These are phyloP conservation scores for Populus hybrid DNA, from an alignment of 441 rosid species.

Conservation along the genomic window DNA sequence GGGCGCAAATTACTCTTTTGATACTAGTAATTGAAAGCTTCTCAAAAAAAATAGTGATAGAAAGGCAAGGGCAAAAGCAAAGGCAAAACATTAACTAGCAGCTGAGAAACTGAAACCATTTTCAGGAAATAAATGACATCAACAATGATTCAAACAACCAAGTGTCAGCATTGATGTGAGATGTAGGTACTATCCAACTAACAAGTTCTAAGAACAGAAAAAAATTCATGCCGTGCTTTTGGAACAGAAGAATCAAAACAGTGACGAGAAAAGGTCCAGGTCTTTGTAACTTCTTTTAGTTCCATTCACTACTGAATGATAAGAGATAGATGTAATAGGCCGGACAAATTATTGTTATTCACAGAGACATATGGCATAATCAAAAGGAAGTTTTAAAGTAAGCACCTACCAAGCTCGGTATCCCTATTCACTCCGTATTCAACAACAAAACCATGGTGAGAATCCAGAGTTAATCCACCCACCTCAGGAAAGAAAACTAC, in stretches of 20 bases:
- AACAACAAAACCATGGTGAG: constrained; percentile 95
- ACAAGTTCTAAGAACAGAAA: constrained; percentile 11
- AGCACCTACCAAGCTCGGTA: constrained; percentile 68
- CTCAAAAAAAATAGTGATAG: constrained; percentile 30
- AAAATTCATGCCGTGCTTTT: background rate
- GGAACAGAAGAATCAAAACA: background rate
- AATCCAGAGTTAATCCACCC: constrained; percentile 81
- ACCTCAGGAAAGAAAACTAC: constrained; percentile 80
- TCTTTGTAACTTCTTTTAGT: background rate
- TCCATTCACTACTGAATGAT: constrained; percentile 24
- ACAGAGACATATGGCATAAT: background rate
- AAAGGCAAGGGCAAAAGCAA: constrained; percentile 9
- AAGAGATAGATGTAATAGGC: background rate
- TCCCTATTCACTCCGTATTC: constrained; percentile 80
- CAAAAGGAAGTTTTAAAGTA: constrained; percentile 10
- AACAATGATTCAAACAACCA: constrained; percentile 5
- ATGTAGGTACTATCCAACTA: background rate
- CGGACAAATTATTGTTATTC: constrained; percentile 9
- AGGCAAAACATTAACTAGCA: background rate
- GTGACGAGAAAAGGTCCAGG: background rate
- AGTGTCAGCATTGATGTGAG: constrained; percentile 41
- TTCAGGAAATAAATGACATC: constrained; percentile 2
- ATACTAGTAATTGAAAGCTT: background rate
- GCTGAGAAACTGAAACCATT: constrained; percentile 1
- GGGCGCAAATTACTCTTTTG: background rate